Base-by-base conservation (phyloP, 768 basidiomycete genomes). In the Macrolepiota albuminosa region DNA sequence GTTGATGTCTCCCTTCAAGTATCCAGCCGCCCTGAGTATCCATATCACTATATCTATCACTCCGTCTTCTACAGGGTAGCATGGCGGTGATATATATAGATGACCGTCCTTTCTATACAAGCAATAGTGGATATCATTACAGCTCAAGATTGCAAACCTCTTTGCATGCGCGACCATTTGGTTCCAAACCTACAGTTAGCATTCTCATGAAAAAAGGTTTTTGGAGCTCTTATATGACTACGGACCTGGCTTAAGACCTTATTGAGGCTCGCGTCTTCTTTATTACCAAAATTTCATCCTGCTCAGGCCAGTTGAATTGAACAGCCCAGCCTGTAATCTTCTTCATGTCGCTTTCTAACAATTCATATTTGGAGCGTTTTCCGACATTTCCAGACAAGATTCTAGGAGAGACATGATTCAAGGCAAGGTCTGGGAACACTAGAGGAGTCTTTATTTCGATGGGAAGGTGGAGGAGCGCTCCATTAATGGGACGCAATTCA, bases 231-330 rank as follows among this genome's bases (percentile, higher is more conserved):
- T 11, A 4, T 11, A 50, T 34, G 31, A 9, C 33, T 34, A 49
- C 49, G 18, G 29, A 53, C 37, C 37, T 39, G 24, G 16, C 16
- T 18, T 4, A 53, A 29, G 14, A 53, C 6, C 24, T 40, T 53
- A 6, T 29, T 40, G 8, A 18, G 37, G 14, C 40, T 39, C 26
- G 10, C 29, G 0, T 0, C 0, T 0, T 6, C 0, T 18, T 2
- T 0, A 39, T 29, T 5, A 18, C 52, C 37, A 29, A 53, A 40
- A 1, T 39, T 53, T 18, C 40, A 26, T 29, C 3, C 1, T 1
- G 13, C 26, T 6, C 3, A 40, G 52, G 52, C 52, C 52, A 53
- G 2, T 18, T 29, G 24, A 53, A 53, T 11, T 40, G 14, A 0
- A 53, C 39, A 0, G 52, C 52, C 52, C 52, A 53, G 5, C 52